A percentile compares a stretch with the other conserved stretches of the same genome.
These are phyloP conservation scores for Tripidium arundinaceum DNA, from an alignment of 202 grass and related monocot genomes.

Conservation along the genomic window DNA sequence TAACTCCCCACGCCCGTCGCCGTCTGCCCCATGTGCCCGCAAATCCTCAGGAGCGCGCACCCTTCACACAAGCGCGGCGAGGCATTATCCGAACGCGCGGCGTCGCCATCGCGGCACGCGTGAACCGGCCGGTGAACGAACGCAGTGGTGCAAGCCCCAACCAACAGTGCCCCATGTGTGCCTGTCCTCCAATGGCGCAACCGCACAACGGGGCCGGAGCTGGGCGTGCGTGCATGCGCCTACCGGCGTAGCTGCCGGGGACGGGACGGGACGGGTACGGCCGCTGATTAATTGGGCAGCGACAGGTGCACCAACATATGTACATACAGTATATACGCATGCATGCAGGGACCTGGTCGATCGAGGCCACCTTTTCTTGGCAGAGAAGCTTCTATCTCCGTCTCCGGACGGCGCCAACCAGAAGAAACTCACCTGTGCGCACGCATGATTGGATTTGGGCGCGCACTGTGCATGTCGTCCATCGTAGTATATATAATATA, in stretches of 20 bases:
- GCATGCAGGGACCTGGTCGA: neutral
- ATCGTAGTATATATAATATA: neutral
- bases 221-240: neutral
- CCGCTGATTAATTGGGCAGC: conserved; percentile 29
- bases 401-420: conserved; percentile 1
- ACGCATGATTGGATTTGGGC: conserved; percentile 28
- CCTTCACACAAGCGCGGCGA: neutral
- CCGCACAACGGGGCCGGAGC: neutral
- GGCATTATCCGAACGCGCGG: neutral
- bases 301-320: conserved; percentile 26
- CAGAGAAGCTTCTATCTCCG: neutral
- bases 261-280: neutral
- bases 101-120: no score
- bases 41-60: conserved; percentile 29
- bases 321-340: neutral
- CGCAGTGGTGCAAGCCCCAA: neutral
- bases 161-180: conserved; percentile 27
- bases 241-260: neutral
- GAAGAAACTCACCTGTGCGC: neutral
- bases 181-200: conserved; percentile 9
- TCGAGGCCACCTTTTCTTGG: neutral
- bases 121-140: no score
- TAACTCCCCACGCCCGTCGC: conserved; percentile 34
- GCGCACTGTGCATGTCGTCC: neutral
- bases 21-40: conserved; percentile 33